Evolutionary conservation across 805 yeast species (phyloP).

Genomic region (Candida methanosorbosa): DNA sequence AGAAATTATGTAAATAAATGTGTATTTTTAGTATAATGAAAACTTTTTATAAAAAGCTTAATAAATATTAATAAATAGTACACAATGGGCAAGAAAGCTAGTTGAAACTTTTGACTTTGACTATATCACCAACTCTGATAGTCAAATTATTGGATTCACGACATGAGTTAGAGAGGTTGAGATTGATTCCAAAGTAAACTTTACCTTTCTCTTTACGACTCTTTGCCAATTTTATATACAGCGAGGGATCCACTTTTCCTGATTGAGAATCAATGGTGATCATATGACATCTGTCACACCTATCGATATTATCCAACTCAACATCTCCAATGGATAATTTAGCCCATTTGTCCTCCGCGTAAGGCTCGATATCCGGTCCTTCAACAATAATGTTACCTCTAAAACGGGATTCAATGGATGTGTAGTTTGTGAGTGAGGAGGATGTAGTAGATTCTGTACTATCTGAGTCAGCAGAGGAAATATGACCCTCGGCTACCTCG

Average conservation of each 20-base stretch:
- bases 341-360: conserved; percentile 31
- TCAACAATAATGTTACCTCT: conserved; percentile 30
- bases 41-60: no score
- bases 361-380: conserved; percentile 16
- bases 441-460: conserved; percentile 14
- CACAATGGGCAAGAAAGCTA: no score
- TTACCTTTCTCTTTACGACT: conserved; percentile 26
- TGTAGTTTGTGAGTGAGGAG: not conserved
- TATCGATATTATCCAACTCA: conserved; percentile 14
- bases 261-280: conserved; percentile 28
- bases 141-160: not conserved
- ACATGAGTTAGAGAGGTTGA: conserved; percentile 13
- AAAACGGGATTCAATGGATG: conserved; percentile 14
- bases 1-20: no score
- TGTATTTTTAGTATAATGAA: no score
- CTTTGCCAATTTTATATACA: conserved; percentile 25
- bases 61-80: no score
- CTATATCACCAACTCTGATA: conserved; percentile 9
- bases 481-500: no score
- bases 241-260: conserved; percentile 25
- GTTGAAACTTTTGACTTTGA: not conserved
- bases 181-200: conserved; percentile 29
- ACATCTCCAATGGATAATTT: conserved; percentile 8
- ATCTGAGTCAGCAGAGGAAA: no score
- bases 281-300: conserved; percentile 37